Base-by-base conservation (phyloP, 495 filamentous ascomycete genomes). In the Cercophora sp. region DNA sequence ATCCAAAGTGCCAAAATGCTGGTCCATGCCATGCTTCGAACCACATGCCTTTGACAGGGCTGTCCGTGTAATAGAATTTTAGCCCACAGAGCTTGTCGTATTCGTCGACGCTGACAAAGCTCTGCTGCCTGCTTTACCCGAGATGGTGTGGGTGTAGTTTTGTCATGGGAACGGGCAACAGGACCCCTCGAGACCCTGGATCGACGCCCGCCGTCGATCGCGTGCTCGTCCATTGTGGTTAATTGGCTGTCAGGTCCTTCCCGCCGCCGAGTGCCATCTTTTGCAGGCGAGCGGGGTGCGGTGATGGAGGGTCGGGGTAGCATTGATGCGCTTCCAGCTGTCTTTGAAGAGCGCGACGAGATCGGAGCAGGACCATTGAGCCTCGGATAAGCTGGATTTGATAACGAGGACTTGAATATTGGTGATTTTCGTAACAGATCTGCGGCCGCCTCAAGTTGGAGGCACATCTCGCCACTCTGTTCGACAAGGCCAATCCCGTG, bases 111-210 rank as follows among this genome's bases (percentile, higher is more conserved):
- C 40, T 44, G 40, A 26, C 40, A 44, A 26, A 44, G 40, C 19
- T 13, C 20, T 25, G 6, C 2, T 5, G 16, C 5, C 11, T 39
- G 3, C 19, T 23, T 25, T n/a, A 25, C 19, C 20, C n/a, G n/a
- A n/a, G n/a, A n/a, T n/a, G n/a, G n/a, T 39, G 36, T n/a, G n/a
- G n/a, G n/a, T n/a, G n/a, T n/a, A n/a, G n/a, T n/a, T n/a, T n/a
- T n/a, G n/a, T n/a, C n/a, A n/a, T n/a, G n/a, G n/a, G n/a, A n/a
- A 13, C 29, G 8, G 20, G 19, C 8, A 8, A 27, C 13, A 47
- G 44, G 44, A 47, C 41, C 41, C 44, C 27, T 34, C 37, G 26
- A 47, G 44, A 47, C 44, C 44, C 44, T 47, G 44, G 44, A 47
- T 47, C 44, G 27, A 1, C 44, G 44, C 26, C 16, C 25, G 2